These are phyloP conservation scores for Yarrowia hollandica DNA, from an alignment of 805 yeast species.

Conservation along the genomic window DNA sequence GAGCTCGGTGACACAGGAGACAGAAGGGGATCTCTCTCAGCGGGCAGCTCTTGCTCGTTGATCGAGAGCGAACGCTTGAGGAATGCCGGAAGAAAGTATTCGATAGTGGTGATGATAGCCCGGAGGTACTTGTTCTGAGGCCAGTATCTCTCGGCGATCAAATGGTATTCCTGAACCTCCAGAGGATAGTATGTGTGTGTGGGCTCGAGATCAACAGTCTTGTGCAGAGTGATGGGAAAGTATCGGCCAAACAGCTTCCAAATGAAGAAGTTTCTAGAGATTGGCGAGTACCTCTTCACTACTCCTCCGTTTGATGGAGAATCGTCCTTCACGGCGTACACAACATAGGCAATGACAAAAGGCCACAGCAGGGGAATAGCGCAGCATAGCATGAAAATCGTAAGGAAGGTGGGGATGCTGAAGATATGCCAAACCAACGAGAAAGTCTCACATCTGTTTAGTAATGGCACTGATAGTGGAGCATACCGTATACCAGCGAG, in stretches of 20 bases:
- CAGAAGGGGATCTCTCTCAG: slow-evolving; percentile 21
- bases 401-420: slow-evolving; percentile 55
- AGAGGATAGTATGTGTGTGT: slow-evolving; percentile 43
- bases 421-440: slow-evolving; percentile 73
- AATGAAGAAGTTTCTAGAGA: slow-evolving; percentile 55
- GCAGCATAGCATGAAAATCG: slow-evolving; percentile 54
- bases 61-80: slow-evolving; percentile 16
- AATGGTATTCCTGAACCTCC: slow-evolving; percentile 17
- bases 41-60: slow-evolving; percentile 8
- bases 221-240: slow-evolving; percentile 75
- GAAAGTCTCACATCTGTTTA: slow-evolving; percentile 63
- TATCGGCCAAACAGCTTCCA: slow-evolving; percentile 77
- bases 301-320: slow-evolving; percentile 77
- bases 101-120: neutral
- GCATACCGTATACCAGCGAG: slow-evolving; percentile 29
- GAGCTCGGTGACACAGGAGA: slow-evolving; percentile 28
- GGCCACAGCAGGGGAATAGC: slow-evolving; percentile 70
- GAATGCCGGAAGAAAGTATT: slow-evolving; percentile 22
- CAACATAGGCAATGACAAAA: slow-evolving; percentile 59
- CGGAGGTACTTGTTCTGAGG: slow-evolving; percentile 4
- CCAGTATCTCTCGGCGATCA: slow-evolving; percentile 23
- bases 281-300: slow-evolving; percentile 53
- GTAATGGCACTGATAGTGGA: slow-evolving; percentile 31
- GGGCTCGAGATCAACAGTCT: slow-evolving; percentile 69
- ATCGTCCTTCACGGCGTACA: slow-evolving; percentile 58